These are phyloP conservation scores for Stachybotrys chlorohalonatus DNA, from an alignment of 2,329 filamentous ascomycete species.

Conservation along the genomic window DNA sequence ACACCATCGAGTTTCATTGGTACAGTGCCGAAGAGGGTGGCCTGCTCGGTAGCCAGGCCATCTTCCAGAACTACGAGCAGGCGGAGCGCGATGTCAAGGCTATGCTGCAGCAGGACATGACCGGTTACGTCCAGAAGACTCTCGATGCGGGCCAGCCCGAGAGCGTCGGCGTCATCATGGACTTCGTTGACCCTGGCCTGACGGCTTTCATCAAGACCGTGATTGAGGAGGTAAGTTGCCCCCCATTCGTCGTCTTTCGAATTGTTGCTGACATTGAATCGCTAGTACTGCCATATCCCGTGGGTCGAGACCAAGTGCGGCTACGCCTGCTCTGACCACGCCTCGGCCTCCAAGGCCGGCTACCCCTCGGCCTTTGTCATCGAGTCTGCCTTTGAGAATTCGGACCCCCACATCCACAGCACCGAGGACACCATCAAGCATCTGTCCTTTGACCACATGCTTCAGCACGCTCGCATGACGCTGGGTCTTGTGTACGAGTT, in stretches of 20 bases:
- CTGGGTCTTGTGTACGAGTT: slow-evolving; percentile 78
- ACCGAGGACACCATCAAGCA: slow-evolving; percentile 63
- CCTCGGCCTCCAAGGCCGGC: slow-evolving; percentile 63
- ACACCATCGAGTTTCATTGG: slow-evolving; percentile 96
- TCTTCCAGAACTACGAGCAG: slow-evolving; percentile 76
- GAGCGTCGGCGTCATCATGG: slow-evolving; percentile 84
- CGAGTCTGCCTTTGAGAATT: slow-evolving; percentile 59
- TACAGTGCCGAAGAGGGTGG: slow-evolving; percentile 88
- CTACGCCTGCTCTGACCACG: slow-evolving; percentile 74
- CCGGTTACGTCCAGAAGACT: slow-evolving; percentile 76
- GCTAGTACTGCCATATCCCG: slow-evolving; percentile 78
- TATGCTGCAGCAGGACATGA: slow-evolving; percentile 99
- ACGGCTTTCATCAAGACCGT: slow-evolving; percentile 88
- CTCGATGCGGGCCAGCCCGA: slow-evolving; percentile 74
- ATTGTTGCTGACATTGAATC: slow-evolving; percentile 2
- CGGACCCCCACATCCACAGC: slow-evolving; percentile 60
- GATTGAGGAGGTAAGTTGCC: slow-evolving; percentile 44
- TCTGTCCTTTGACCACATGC: slow-evolving; percentile 80
- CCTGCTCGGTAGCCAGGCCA: slow-evolving; percentile 77
- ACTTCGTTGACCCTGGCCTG: slow-evolving; percentile 75
- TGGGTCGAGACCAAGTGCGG: slow-evolving; percentile 84
- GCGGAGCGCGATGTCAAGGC: slow-evolving; percentile 71
- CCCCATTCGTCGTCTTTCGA: not conserved
- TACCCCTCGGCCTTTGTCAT: slow-evolving; percentile 71
- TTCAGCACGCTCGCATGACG: slow-evolving; percentile 80